Conservation (phyloP, 1,284 basidiomycete species). For the Hypsizygus ulmarius region DNA sequence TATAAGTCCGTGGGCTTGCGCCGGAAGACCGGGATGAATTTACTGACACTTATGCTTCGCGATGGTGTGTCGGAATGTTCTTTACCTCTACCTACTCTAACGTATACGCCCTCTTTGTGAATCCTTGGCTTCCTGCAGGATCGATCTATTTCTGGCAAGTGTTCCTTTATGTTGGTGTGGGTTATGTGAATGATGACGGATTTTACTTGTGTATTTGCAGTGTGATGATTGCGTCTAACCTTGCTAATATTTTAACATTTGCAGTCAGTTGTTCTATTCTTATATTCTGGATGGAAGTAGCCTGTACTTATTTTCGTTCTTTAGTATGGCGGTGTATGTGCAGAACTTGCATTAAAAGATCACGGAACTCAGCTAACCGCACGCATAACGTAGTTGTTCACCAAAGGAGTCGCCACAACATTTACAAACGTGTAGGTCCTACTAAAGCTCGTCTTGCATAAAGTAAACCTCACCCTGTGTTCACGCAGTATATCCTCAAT, state of each 20-base stretch:
- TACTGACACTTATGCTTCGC: constrained; percentile 35
- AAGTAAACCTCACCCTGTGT: too few species aligned
- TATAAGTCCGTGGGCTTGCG: constrained; percentile 36
- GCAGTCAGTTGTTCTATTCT: constrained; percentile 12
- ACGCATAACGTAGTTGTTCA: constrained; percentile 24
- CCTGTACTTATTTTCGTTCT: not conserved
- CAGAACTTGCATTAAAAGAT: not conserved
- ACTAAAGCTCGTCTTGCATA: not conserved
- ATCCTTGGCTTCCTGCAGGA: too few species aligned
- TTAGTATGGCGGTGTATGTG: constrained; percentile 23
- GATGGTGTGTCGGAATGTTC: constrained; percentile 24
- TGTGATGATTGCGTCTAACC: constrained; percentile 32
- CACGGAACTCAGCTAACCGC: too few species aligned
- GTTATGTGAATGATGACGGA: not conserved
- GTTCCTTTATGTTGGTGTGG: not conserved
- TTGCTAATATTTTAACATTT: constrained; percentile 37
- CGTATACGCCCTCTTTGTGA: too few species aligned
- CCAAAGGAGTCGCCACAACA: constrained; percentile 31
- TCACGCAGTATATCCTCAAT: constrained; percentile 36
- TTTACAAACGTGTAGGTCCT: constrained; percentile 35
- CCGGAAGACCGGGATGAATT: constrained; percentile 20
- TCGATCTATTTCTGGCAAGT: constrained; percentile 36
- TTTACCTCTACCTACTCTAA: not conserved
- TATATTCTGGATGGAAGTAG: constrained; percentile 12
- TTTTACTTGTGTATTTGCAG: constrained; percentile 19